Evolutionary conservation across 2,329 filamentous ascomycete species (phyloP).

Genomic region (Tolypocladium ophioglossoides): DNA sequence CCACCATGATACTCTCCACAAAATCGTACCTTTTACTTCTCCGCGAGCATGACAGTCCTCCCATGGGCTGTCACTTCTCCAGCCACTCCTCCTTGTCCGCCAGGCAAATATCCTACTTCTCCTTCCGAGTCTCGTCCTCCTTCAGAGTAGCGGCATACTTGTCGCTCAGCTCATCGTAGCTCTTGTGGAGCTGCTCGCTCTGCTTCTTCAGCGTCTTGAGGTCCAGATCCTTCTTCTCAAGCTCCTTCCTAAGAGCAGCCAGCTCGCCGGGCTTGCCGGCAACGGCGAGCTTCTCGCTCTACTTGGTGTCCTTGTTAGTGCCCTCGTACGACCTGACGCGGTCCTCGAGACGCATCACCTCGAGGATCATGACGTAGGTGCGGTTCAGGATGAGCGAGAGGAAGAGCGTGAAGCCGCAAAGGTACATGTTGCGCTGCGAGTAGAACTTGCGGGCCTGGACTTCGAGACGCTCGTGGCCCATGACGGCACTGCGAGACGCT

Average conservation of each 20-base stretch:
- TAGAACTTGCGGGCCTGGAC: conserved; percentile 99
- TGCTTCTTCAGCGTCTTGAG: conserved; percentile 89
- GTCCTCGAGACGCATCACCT: conserved; percentile 84
- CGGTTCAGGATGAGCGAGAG: conserved; percentile 97
- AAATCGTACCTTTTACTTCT: background rate
- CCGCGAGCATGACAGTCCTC: background rate
- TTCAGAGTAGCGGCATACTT: conserved; percentile 55
- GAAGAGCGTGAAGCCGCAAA: conserved; percentile 98
- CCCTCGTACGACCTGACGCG: conserved; percentile 73
- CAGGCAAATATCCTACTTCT: conserved; percentile 12
- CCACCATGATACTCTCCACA: background rate
- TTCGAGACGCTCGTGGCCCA: conserved; percentile 93
- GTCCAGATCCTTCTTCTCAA: conserved; percentile 72
- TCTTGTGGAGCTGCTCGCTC: conserved; percentile 67
- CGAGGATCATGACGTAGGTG: conserved; percentile 95
- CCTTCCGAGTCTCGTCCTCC: conserved; percentile 47
- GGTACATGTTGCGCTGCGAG: conserved; percentile 99
- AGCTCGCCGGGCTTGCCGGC: conserved; percentile 71
- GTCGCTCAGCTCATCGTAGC: conserved; percentile 80
- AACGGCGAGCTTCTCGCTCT: conserved; percentile 59
- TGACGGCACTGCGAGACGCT: conserved; percentile 39
- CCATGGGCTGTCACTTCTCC: background rate
- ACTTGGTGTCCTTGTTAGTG: conserved; percentile 44
- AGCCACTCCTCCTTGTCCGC: background rate
- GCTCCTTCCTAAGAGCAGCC: conserved; percentile 54